Conservation (phyloP, 2,329 filamentous ascomycete genomes). For the Diaporthe citriasiana region DNA sequence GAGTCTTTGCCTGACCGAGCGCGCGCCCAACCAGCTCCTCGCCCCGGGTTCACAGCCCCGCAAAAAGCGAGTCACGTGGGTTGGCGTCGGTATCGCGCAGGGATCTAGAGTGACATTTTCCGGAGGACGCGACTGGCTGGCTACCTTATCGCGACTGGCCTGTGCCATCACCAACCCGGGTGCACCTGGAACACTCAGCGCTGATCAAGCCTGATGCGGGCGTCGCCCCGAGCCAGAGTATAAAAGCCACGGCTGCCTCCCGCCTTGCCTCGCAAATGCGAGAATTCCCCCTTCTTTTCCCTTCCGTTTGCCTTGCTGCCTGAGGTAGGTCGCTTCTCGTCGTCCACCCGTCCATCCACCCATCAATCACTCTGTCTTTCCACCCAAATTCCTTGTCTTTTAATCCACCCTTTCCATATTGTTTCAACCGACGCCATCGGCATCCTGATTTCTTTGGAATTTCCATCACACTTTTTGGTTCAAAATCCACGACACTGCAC, state of each 20-base stretch:
- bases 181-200: constrained; percentile 39
- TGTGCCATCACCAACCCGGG: constrained; percentile 39
- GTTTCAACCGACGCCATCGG: not conserved
- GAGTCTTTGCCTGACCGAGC: constrained; percentile 38
- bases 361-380: not conserved
- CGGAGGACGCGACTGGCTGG: constrained; percentile 41
- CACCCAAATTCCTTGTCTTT: not conserved
- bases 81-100: constrained; percentile 32
- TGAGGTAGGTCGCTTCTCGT: constrained; percentile 38
- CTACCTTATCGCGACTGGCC: constrained; percentile 35
- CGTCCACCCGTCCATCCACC: not conserved
- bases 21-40: constrained; percentile 29
- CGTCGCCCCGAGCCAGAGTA: constrained; percentile 11
- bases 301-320: constrained; percentile 38
- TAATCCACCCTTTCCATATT: not conserved
- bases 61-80: constrained; percentile 24
- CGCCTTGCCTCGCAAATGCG: constrained; percentile 18
- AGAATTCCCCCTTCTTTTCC: constrained; percentile 2
- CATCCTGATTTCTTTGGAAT: not conserved
- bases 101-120: constrained; percentile 13
- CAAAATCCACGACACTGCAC: not conserved
- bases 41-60: not conserved
- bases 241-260: constrained; percentile 38
- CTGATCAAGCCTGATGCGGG: constrained; percentile 39
- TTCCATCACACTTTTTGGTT: not conserved